phyloP scores from a whole-genome alignment of 768 basidiomycete genomes.

The Mycena alexandri region DNA sequence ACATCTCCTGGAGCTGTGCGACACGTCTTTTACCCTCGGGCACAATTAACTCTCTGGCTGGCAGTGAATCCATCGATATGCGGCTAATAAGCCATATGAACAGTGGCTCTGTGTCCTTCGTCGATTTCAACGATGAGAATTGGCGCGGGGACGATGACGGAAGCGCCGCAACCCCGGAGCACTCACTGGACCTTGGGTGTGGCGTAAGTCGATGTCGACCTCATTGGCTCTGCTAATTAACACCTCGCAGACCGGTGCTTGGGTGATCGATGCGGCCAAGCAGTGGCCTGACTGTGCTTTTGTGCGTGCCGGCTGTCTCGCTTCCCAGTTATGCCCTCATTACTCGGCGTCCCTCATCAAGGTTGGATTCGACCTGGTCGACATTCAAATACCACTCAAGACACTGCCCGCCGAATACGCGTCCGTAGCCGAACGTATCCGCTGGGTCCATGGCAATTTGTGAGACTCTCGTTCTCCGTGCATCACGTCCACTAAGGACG shows the following conservation, averaged over 20 bases:
- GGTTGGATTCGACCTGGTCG: conserved; percentile 86
- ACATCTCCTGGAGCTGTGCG: conserved; percentile 77
- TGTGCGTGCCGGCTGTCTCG: conserved; percentile 53
- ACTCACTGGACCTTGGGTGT: conserved; percentile 78
- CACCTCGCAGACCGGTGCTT: conserved; percentile 67
- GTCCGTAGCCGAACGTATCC: conserved; percentile 67
- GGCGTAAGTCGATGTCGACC: conserved; percentile 62
- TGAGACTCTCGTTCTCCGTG: conserved; percentile 47
- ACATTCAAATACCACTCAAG: conserved; percentile 73
- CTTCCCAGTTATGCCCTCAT: too few relatives aligned
- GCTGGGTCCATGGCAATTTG: conserved; percentile 87
- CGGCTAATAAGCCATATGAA: conserved; percentile 62
- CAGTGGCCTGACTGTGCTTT: conserved; percentile 76
- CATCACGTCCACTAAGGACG: not conserved
- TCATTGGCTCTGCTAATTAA: conserved; percentile 6
- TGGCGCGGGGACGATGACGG: conserved; percentile 23
- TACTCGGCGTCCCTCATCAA: conserved; percentile 41
- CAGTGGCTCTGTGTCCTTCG: conserved; percentile 68
- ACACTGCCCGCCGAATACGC: conserved; percentile 55
- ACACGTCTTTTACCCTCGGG: conserved; percentile 22
- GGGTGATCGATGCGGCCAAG: conserved; percentile 81
- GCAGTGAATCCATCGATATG: conserved; percentile 69
- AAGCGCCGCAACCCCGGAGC: conserved; percentile 53
- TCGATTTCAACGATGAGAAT: conserved; percentile 61
- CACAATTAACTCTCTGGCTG: not conserved